Base-by-base conservation (phyloP, 768 basidiomycete genomes). In the Dacryopinax spathularia region DNA sequence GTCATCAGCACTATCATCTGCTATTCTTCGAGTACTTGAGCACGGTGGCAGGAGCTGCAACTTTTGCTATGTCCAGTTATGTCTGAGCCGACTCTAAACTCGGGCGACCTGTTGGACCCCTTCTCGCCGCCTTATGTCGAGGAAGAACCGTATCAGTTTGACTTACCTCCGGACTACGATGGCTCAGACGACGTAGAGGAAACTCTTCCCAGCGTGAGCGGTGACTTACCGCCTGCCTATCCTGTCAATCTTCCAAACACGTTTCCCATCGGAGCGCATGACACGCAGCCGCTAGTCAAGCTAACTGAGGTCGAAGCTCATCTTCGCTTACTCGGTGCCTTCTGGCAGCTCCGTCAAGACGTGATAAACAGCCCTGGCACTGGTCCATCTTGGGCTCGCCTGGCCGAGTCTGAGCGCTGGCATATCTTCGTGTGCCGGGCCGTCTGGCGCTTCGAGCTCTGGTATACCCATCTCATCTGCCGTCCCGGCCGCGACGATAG, bases 241-340 rank as follows among this genome's bases (percentile, higher is more conserved):
- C 48, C 48, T 13, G 48, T 56, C 29, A 56, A 56, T 20, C 20
- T 56, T 15, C 48, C 48, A 6, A 56, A 18, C 48, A 56, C 25
- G 25, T 56, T 56, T 20, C 48, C 48, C 3, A 56, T 56, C 22
- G 48, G 25, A 29, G 48, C 48, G 3, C 48, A 62, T 6, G 37
- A 66, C 13, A 41, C 59, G 9, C 35, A 34, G 10, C 39, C 64
- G 13, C 41, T 68, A 18, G 67, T 68, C 2, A 15, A 15, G 31
- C 27, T 60, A 2, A 9, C 22, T 0, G 39, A 65, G 1, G 34
- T 69, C 43, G 60, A 68, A 33, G 33, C 33, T 0, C 70, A 70
- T 60, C 68, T 70, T 13, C 4, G 34, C 4, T 34, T 70, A 18
- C 69, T 70, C 20, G 65, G 61, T 3, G 70, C 69, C 1, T 70